These are phyloP conservation scores for Gossypium thurberi DNA, from an alignment of 345 rosid species.

Conservation along the genomic window DNA sequence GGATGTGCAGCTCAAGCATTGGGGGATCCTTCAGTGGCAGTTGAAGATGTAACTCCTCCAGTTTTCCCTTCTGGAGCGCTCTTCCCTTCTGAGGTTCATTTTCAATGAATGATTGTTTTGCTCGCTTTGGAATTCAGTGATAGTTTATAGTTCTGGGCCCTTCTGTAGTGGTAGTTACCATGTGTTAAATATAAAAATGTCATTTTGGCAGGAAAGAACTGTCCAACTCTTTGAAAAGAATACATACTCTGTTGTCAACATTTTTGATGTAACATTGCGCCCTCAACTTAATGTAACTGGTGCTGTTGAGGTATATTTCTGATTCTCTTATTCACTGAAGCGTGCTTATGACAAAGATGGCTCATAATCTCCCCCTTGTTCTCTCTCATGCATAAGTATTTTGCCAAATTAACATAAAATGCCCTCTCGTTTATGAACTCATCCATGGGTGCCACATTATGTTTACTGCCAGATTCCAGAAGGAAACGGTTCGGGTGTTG, in stretches of 20 bases:
- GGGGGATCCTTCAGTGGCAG: slow-evolving; percentile 71
- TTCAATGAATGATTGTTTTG: background rate
- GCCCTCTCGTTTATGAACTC: background rate
- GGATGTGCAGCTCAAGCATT: slow-evolving; percentile 59
- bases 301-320: slow-evolving; percentile 66
- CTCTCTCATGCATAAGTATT: slow-evolving; percentile 1
- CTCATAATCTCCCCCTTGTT: background rate
- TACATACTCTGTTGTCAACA: slow-evolving; percentile 87
- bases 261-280: slow-evolving; percentile 84
- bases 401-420: background rate
- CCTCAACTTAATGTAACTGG: slow-evolving; percentile 91
- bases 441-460: background rate
- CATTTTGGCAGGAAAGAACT: slow-evolving; percentile 61
- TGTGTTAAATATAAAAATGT: background rate
- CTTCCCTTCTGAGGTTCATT: slow-evolving; percentile 77
- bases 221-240: slow-evolving; percentile 79
- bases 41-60: slow-evolving; percentile 79
- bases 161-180: background rate
- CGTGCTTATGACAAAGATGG: background rate
- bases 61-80: slow-evolving; percentile 71
- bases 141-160: slow-evolving; percentile 1
- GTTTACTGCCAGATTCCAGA: slow-evolving; percentile 67
- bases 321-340: background rate
- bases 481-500: slow-evolving; percentile 99
- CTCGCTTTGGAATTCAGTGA: background rate